Conservation (phyloP, 2,329 filamentous ascomycete genomes). For the Aspergillus pseudoviridinutans region DNA sequence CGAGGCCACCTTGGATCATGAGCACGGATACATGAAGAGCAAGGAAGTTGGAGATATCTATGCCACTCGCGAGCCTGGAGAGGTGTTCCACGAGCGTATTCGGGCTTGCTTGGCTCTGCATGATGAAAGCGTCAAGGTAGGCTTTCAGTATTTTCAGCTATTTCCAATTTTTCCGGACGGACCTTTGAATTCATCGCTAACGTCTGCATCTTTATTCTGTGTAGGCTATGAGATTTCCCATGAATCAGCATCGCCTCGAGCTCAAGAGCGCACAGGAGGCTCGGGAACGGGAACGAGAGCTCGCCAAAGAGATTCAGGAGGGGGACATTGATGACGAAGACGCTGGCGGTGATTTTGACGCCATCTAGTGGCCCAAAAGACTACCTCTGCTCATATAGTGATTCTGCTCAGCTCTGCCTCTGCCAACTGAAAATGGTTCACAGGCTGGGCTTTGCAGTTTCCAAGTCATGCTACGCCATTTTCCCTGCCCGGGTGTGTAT, state of each 20-base stretch:
- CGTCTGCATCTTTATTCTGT: conserved; percentile 3
- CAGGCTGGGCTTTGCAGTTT: conserved; percentile 18
- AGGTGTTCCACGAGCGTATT: conserved; percentile 97
- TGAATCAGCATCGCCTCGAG: conserved; percentile 97
- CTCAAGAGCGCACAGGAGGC: conserved; percentile 98
- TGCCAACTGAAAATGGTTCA: conserved; percentile 5
- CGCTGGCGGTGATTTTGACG: conserved; percentile 91
- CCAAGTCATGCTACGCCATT: conserved; percentile 28
- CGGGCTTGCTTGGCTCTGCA: conserved; percentile 85
- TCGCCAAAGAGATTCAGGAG: conserved; percentile 98
- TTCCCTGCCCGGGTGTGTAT: conserved; percentile 23
- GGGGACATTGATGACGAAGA: conserved; percentile 96
- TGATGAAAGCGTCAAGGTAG: conserved; percentile 96
- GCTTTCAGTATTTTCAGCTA: conserved; percentile 17
- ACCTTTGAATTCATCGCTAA: conserved; percentile 23
- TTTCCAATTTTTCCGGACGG: neutral
- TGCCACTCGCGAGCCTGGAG: conserved; percentile 88
- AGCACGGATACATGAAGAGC: conserved; percentile 97
- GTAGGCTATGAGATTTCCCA: conserved; percentile 96
- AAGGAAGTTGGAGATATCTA: conserved; percentile 96
- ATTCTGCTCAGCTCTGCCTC: conserved; percentile 13
- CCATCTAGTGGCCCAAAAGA: conserved; percentile 60
- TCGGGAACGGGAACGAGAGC: conserved; percentile 89
- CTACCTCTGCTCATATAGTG: conserved; percentile 17
- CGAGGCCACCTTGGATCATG: conserved; percentile 88